These are phyloP conservation scores for Jaltomata sinuosa DNA, from an alignment of 257 asterid genomes.

Conservation along the genomic window DNA sequence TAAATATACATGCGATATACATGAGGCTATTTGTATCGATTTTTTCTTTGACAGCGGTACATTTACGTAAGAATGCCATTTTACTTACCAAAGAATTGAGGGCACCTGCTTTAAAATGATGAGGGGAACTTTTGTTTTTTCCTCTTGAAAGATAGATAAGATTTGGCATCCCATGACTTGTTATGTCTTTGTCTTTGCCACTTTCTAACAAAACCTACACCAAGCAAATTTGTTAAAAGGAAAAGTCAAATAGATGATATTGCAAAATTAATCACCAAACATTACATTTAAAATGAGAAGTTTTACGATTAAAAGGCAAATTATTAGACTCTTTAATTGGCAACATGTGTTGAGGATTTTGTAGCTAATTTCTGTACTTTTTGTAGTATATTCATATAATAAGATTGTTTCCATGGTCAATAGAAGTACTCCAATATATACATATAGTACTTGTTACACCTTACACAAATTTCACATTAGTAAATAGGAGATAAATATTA, in stretches of 20 bases:
- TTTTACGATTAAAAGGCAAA: neutral
- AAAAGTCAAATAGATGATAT: neutral
- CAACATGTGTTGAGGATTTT: neutral
- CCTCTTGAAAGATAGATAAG: conserved; percentile 57
- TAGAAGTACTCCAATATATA: too few relatives aligned
- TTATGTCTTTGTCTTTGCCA: conserved; percentile 26
- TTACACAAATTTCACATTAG: too few relatives aligned
- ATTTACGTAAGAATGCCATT: too few relatives aligned
- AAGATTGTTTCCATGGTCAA: too few relatives aligned
- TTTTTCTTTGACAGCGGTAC: too few relatives aligned
- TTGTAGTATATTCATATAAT: too few relatives aligned
- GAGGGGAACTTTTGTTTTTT: conserved; percentile 35
- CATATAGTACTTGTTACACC: too few relatives aligned
- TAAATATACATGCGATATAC: too few relatives aligned
- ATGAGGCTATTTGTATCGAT: too few relatives aligned
- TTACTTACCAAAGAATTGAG: conserved; percentile 54
- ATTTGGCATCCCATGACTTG: conserved; percentile 46
- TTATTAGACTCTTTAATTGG: neutral
- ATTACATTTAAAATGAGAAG: neutral
- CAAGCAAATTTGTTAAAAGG: neutral
- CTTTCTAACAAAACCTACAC: conserved; percentile 33
- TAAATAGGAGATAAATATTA: too few relatives aligned
- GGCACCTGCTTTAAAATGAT: conserved; percentile 82
- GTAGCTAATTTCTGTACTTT: too few relatives aligned
- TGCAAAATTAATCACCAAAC: neutral